Evolutionary conservation across 345 rosid species (phyloP), one percentile per base, ranked within the genome.

Genomic region (Orychophragmus violaceus): DNA sequence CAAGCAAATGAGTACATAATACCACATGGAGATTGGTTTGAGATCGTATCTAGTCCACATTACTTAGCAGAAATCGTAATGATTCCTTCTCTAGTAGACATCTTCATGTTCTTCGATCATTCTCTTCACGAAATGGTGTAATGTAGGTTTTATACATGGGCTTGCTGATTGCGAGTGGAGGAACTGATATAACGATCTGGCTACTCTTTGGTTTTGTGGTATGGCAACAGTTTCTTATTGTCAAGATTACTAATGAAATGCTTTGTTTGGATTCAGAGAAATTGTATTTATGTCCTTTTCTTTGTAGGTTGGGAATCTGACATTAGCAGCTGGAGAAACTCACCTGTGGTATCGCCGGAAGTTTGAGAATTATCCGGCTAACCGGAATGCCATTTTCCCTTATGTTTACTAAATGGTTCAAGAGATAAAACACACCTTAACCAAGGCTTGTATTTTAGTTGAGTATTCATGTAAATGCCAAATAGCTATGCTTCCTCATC

Each of bases 1-100:
- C 78, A 78, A 58, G 61, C 29, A 0, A 68, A 72, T 4, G 81
- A 73, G 35, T 84, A 89, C 39, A 76, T 78, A 42, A 74, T 84
- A 24, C 96, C 93, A 8, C 59, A 33, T 33, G 98, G 95, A 52
- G 85, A 87, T 78, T 87, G 98, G 96, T 89, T 92, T 60, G 83
- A 78, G 55, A 67, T 82, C n/a, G 89, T 87, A 49, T 89, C 98
- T 35, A 74, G 75, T 19, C 93, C 96, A 0, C 95, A 86, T 74
- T 89, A 81, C 71, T 75, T 89, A 62, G 91, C 95, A 6, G 98
- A 92, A 79, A 87, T 92, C 14, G 95, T 91, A 84, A 71, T 17
- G 7, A 4, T 5, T 13, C 28, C 14, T 33, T 21, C 24, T 48
- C 5, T 30, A 16, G 8, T 16, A 24, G 23, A 45, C 11, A 71